Conservation (phyloP, 2,329 filamentous ascomycete species). For the Shiraia bambusicola region DNA sequence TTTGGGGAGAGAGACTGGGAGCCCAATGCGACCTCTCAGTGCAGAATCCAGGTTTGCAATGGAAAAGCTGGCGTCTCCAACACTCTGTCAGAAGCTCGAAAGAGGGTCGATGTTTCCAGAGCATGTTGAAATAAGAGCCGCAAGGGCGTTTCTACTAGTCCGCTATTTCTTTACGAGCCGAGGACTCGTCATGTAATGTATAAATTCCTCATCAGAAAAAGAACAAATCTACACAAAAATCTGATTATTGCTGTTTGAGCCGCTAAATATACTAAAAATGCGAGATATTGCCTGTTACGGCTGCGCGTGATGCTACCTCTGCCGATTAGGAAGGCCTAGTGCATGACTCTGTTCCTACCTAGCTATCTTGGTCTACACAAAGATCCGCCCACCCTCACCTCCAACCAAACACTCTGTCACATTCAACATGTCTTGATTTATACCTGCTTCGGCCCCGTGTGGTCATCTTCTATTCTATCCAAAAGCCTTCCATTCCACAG, state of each 20-base stretch:
- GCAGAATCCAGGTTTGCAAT: no score
- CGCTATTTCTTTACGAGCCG: conserved; percentile 28
- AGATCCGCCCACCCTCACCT: conserved; percentile 9
- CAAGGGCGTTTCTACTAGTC: conserved; percentile 18
- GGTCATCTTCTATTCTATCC: conserved; percentile 10
- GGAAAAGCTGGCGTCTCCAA: not conserved
- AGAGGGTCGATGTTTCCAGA: conserved; percentile 2
- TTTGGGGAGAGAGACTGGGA: not conserved
- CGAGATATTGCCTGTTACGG: conserved; percentile 31
- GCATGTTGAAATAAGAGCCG: conserved; percentile 6
- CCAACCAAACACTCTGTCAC: conserved; percentile 25
- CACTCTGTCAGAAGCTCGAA: not conserved
- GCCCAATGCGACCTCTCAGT: conserved; percentile 1
- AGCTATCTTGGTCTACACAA: conserved; percentile 14
- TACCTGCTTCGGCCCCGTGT: conserved; percentile 11
- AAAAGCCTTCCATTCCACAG: conserved; percentile 2
- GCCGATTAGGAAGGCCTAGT: conserved; percentile 18
- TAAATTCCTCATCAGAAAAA: conserved; percentile 28
- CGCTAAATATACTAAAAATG: conserved; percentile 12
- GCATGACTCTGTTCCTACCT: conserved; percentile 27
- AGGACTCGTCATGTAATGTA: conserved; percentile 39
- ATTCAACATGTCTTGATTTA: conserved; percentile 22
- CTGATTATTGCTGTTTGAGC: not conserved
- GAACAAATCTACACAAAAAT: conserved; percentile 5
- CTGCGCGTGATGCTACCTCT: conserved; percentile 13